Evolutionary conservation across 345 rosid genomes (phyloP).

Genomic region (Salix dunnii): DNA sequence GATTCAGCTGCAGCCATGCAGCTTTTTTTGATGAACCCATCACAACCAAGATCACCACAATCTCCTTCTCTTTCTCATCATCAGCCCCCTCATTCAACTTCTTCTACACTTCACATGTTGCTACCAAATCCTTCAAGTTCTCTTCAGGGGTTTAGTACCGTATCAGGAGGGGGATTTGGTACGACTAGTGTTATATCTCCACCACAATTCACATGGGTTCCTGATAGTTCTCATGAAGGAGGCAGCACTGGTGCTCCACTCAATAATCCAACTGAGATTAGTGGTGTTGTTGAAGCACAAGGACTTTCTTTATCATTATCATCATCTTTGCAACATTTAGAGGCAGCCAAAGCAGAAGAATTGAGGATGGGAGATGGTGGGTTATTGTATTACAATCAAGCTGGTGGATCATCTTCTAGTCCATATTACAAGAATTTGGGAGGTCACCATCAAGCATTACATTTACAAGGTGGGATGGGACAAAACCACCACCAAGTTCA

Average conservation of each 20-base stretch:
- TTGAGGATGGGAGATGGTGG: slow-evolving; percentile 55
- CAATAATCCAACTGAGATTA: slow-evolving; percentile 45
- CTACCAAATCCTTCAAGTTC: slow-evolving; percentile 62
- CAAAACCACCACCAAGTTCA: slow-evolving; percentile 44
- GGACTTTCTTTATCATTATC: slow-evolving; percentile 87
- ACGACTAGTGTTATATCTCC: slow-evolving; percentile 38
- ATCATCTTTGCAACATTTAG: slow-evolving; percentile 70
- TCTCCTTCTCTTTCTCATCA: slow-evolving; percentile 48
- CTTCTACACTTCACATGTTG: slow-evolving; percentile 86
- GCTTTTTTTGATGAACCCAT: slow-evolving; percentile 77
- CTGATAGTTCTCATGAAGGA: slow-evolving; percentile 41
- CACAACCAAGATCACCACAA: slow-evolving; percentile 63
- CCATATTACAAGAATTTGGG: slow-evolving; percentile 47
- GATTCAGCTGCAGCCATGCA: slow-evolving; percentile 88
- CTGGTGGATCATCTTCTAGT: slow-evolving; percentile 37
- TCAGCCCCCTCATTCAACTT: slow-evolving; percentile 28
- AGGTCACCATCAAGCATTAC: slow-evolving; percentile 30
- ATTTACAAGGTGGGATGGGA: slow-evolving; percentile 36
- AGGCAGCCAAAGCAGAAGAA: slow-evolving; percentile 84
- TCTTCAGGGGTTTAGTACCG: slow-evolving; percentile 41
- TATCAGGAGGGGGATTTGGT: slow-evolving; percentile 27
- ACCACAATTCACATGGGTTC: slow-evolving; percentile 62
- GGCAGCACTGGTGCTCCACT: slow-evolving; percentile 25
- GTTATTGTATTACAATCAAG: slow-evolving; percentile 43
- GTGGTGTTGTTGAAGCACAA: slow-evolving; percentile 61